phyloP scores from a whole-genome alignment of 2,329 filamentous ascomycete species.

The Lanzia echinophila region DNA sequence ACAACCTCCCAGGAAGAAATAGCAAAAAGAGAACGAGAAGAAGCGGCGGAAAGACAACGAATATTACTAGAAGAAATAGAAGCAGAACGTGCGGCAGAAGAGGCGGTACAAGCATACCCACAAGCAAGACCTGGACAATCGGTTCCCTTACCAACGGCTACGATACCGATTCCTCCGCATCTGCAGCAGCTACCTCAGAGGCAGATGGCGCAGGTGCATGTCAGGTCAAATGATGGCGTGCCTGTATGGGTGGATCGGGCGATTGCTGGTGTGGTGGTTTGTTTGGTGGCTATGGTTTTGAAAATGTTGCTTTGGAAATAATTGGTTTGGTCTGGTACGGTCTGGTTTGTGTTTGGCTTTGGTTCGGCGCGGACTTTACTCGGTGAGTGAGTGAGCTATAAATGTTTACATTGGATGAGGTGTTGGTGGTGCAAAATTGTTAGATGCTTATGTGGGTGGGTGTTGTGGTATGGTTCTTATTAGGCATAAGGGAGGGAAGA shows the following conservation, averaged over 20 bases:
- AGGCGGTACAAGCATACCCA: slow-evolving; percentile 48
- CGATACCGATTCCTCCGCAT: slow-evolving; percentile 2
- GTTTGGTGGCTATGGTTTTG: slow-evolving; percentile 63
- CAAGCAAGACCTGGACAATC: slow-evolving; percentile 28
- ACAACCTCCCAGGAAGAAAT: slow-evolving; percentile 47
- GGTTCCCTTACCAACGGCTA: slow-evolving; percentile 30
- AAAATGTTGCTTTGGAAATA: slow-evolving; percentile 37
- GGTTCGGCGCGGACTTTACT: no score
- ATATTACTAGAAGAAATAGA: slow-evolving; percentile 1
- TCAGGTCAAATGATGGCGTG: slow-evolving; percentile 43
- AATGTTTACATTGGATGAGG: no score
- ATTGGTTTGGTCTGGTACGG: no score
- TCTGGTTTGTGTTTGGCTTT: no score
- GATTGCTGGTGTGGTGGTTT: slow-evolving; percentile 65
- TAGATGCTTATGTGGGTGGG: no score
- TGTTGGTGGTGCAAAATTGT: no score
- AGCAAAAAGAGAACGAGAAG: slow-evolving; percentile 50
- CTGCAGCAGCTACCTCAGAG: neutral
- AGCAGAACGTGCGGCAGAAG: slow-evolving; percentile 39
- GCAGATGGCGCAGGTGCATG: slow-evolving; percentile 18
- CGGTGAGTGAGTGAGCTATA: no score
- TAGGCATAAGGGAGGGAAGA: no score
- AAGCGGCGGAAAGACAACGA: neutral
- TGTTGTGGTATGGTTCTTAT: no score
- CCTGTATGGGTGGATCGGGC: slow-evolving; percentile 74